Evolutionary conservation across 2,329 filamentous ascomycete genomes (phyloP).

Genomic region (Plectosphaerella cucumerina): DNA sequence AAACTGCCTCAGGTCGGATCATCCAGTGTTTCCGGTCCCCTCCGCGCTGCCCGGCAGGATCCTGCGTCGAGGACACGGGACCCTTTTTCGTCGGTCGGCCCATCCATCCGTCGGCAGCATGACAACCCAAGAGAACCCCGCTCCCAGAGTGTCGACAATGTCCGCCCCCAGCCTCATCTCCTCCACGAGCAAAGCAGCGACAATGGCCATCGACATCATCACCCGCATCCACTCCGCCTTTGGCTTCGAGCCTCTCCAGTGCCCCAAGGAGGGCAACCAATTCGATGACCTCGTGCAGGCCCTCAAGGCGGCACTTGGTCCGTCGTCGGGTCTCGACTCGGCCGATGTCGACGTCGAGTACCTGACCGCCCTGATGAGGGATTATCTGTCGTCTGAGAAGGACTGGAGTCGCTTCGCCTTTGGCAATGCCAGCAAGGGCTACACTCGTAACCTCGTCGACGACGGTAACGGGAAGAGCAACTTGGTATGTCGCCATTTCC

Average conservation of each 20-base stretch:
- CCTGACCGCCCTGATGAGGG: conserved; percentile 68
- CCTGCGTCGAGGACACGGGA: not conserved
- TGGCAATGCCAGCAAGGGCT: conserved; percentile 63
- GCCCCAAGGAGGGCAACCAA: conserved; percentile 24
- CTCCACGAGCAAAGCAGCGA: conserved; percentile 15
- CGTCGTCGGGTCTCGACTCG: conserved; percentile 76
- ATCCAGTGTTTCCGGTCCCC: conserved; percentile 9
- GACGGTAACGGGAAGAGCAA: conserved; percentile 81
- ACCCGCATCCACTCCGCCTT: conserved; percentile 18
- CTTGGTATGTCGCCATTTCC: conserved; percentile 44
- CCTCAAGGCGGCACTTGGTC: conserved; percentile 72
- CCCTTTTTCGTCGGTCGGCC: not conserved
- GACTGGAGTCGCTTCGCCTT: conserved; percentile 77
- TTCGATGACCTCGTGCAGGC: conserved; percentile 70
- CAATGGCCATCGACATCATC: conserved; percentile 30
- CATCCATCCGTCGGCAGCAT: not conserved
- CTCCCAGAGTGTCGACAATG: conserved; percentile 3
- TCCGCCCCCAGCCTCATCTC: conserved; percentile 2
- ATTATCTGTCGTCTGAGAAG: conserved; percentile 62
- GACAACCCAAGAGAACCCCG: conserved; percentile 5
- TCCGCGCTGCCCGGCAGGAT: not conserved
- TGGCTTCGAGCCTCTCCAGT: conserved; percentile 4
- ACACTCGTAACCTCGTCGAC: conserved; percentile 87
- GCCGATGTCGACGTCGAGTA: conserved; percentile 74
- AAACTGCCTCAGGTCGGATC: conserved; percentile 9